Evolutionary conservation across 495 filamentous ascomycete genomes (phyloP).

Genomic region (Neurospora sp.): DNA sequence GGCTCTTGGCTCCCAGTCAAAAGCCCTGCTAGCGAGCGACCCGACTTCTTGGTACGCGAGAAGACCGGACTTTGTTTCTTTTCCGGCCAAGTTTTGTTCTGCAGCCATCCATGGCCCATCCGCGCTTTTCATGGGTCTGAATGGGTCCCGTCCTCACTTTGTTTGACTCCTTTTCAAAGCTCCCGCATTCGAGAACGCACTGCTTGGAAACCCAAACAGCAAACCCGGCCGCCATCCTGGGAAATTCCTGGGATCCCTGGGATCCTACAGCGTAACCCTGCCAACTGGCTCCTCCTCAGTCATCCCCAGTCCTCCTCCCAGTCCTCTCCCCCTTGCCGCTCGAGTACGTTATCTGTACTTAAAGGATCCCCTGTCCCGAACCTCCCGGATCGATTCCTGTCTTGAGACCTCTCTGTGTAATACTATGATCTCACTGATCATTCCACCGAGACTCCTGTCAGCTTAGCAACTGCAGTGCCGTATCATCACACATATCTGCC

Average conservation of each 20-base stretch:
- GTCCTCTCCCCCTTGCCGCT: neutral
- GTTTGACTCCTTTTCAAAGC: neutral
- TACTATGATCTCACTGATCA: neutral
- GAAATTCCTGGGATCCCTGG: neutral
- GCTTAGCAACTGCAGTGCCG: neutral
- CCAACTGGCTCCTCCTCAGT: neutral
- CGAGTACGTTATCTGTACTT: neutral
- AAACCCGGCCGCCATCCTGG: neutral
- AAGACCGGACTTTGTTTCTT: neutral
- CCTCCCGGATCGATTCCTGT: neutral
- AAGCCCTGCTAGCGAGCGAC: neutral
- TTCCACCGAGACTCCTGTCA: neutral
- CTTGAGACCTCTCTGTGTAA: neutral
- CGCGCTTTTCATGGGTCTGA: neutral
- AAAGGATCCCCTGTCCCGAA: neutral
- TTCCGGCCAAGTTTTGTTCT: neutral
- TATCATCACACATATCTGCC: neutral
- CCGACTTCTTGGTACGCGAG: neutral
- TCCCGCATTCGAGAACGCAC: neutral
- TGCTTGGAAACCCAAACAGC: neutral
- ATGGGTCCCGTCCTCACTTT: neutral
- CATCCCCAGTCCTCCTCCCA: neutral
- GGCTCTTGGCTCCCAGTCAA: neutral
- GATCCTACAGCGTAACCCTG: neutral
- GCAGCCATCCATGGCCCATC: neutral